phyloP scores from a whole-genome alignment of 306 rosid species.

The Cyamopsis tetragonoloba region DNA sequence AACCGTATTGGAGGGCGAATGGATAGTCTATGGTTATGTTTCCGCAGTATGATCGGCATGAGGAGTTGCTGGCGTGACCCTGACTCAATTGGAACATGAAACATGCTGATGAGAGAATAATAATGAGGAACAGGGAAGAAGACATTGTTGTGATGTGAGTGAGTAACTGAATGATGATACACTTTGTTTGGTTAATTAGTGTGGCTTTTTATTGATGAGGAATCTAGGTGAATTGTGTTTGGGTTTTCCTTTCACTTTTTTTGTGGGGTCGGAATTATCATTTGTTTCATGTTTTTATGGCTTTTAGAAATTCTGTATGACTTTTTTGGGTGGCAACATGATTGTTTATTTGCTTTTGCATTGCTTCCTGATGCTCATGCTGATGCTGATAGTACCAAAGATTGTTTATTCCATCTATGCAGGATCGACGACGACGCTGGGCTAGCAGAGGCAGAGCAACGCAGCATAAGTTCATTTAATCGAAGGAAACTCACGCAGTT shows the following conservation, averaged over 20 bases:
- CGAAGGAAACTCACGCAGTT: too few species aligned
- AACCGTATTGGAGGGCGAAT: slow-evolving; percentile 66
- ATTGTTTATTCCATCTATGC: too few species aligned
- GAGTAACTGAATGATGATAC: slow-evolving; percentile 28
- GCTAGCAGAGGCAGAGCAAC: too few species aligned
- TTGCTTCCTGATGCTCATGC: too few species aligned
- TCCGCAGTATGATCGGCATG: slow-evolving; percentile 86
- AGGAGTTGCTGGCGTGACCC: slow-evolving; percentile 20
- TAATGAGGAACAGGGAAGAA: slow-evolving; percentile 26
- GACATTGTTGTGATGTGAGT: neutral
- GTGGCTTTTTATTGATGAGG: slow-evolving; percentile 52
- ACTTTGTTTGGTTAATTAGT: slow-evolving; percentile 38
- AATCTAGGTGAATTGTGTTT: slow-evolving; percentile 53
- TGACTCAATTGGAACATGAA: slow-evolving; percentile 11
- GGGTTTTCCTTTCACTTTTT: slow-evolving; percentile 47
- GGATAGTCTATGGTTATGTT: slow-evolving; percentile 92
- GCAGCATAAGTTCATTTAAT: too few species aligned
- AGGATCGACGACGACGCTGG: too few species aligned
- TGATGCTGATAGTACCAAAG: too few species aligned
- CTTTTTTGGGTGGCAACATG: slow-evolving; percentile 45
- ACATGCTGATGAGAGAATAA: slow-evolving; percentile 25
- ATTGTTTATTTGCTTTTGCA: too few species aligned
- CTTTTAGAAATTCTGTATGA: slow-evolving; percentile 43
- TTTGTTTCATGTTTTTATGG: neutral
- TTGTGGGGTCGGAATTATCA: slow-evolving; percentile 18